Evolutionary conservation across 306 rosid genomes (phyloP).

Genomic region (Leucaena leucocephala): DNA sequence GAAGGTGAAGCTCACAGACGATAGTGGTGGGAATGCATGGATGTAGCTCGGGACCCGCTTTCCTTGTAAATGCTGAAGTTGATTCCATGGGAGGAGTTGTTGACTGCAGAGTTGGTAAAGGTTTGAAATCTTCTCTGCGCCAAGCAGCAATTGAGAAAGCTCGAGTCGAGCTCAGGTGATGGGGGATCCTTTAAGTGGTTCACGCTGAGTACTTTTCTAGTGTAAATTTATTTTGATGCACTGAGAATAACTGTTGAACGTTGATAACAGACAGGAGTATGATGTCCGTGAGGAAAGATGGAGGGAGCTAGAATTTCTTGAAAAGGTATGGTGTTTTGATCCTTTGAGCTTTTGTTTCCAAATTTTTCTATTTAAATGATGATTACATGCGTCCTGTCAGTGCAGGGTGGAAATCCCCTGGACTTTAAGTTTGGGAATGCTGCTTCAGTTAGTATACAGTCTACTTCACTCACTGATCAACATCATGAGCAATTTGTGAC

Average conservation of each 20-base stretch:
- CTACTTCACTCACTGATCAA: slow-evolving; percentile 83
- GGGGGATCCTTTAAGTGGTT: slow-evolving; percentile 30
- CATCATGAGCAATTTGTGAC: slow-evolving; percentile 73
- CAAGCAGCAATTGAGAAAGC: slow-evolving; percentile 85
- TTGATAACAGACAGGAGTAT: slow-evolving; percentile 70
- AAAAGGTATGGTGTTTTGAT: slow-evolving; percentile 61
- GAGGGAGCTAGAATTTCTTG: slow-evolving; percentile 88
- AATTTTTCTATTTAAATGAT: slow-evolving; percentile 21
- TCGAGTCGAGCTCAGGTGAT: slow-evolving; percentile 81
- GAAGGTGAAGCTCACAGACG: slow-evolving; percentile 42
- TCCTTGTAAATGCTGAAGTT: slow-evolving; percentile 90
- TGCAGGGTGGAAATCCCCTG: slow-evolving; percentile 89
- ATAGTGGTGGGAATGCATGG: slow-evolving; percentile 75
- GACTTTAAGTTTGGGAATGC: slow-evolving; percentile 74
- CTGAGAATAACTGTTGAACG: slow-evolving; percentile 31
- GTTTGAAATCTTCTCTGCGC: slow-evolving; percentile 72
- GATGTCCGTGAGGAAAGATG: slow-evolving; percentile 88
- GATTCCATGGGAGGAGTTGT: slow-evolving; percentile 98
- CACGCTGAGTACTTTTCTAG: slow-evolving; percentile 18
- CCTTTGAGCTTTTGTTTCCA: slow-evolving; percentile 22
- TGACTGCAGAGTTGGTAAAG: slow-evolving; percentile 79
- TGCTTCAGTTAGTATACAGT: slow-evolving; percentile 81
- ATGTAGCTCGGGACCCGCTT: slow-evolving; percentile 62
- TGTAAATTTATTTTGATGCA: slow-evolving; percentile 6
- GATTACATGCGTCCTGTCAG: slow-evolving; percentile 29